Base-by-base conservation (phyloP, 441 rosid species). In the Omphalea diandra region DNA sequence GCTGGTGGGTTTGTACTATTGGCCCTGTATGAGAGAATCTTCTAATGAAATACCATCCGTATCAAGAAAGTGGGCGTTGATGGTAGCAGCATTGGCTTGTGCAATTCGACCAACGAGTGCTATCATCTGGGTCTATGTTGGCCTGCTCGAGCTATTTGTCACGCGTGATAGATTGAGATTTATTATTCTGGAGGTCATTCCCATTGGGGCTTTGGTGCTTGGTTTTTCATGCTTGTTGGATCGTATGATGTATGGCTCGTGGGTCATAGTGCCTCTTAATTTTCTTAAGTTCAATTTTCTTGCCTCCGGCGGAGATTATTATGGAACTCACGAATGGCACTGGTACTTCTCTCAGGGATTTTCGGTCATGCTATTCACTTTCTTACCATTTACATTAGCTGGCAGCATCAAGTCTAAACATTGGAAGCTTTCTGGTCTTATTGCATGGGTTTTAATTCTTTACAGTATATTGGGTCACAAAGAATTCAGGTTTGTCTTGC, bases 321-420 rank as follows among this genome's bases (percentile, higher is more conserved):
- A 92, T 54, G 99, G 99, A 83, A 92, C 97, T 78, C 97, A 92
- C 79, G 78, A 83, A 73, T 90, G 99, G 99, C 99, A 92, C 81
- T 92, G 98, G 98, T 92, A 94, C 88, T 89, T 90, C 85, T 83
- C 88, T 77, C 96, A 90, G 77, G 99, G 99, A 63, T 92, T 92
- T 81, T 62, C 86, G 22, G 94, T 84, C 78, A 94, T 90, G 94
- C 80, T 90, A 74, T 92, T 94, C 84, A 89, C 89, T 43, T 94
- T 87, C 83, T 74, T 86, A 67, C 99, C 97, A 43, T 87, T 88
- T 78, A 78, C 84, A 62, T n/a, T 87, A n/a, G 79, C 72, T 46
- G 99, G 94, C 79, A 80, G 80, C 54, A 73, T 84, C 72, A 83
- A 83, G 74, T 88, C 88, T 69, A 81, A 79, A 81, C 52, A 61